Evolutionary conservation across 805 yeast genomes (phyloP).

Genomic region (Zygosaccharomyces rouxii): DNA sequence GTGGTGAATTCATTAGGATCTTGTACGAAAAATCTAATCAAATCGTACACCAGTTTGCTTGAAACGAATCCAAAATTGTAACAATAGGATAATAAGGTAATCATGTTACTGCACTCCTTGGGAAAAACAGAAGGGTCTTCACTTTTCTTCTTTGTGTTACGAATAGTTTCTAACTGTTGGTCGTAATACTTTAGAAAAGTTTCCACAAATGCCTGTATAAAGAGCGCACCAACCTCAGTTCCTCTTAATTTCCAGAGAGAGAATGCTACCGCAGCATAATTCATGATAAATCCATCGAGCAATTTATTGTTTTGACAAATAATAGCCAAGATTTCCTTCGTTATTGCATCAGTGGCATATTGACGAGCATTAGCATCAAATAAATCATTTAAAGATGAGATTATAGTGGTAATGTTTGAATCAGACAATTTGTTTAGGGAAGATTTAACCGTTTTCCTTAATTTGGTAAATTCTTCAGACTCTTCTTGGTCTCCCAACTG

Average conservation of each 20-base stretch:
- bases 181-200: conserved; percentile 46
- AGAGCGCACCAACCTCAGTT: conserved; percentile 82
- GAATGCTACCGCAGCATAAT: conserved; percentile 72
- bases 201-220: conserved; percentile 77
- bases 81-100: conserved; percentile 70
- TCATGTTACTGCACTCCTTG: conserved; percentile 59
- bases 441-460: conserved; percentile 70
- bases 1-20: conserved; percentile 67
- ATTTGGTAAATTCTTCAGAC: conserved; percentile 44
- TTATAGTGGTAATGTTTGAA: conserved; percentile 68
- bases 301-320: conserved; percentile 60
- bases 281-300: conserved; percentile 70
- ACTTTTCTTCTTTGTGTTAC: neutral
- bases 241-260: conserved; percentile 79
- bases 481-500: conserved; percentile 37
- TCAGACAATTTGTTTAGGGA: conserved; percentile 86
- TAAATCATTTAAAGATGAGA: conserved; percentile 59
- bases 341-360: conserved; percentile 65
- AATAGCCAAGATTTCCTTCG: conserved; percentile 59
- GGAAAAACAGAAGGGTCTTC: conserved; percentile 16
- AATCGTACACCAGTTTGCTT: conserved; percentile 70
- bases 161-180: conserved; percentile 10
- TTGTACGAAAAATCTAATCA: conserved; percentile 50
- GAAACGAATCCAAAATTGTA: conserved; percentile 76
- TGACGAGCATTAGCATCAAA: conserved; percentile 71